Percentiles rank a stretch among this genome's conserved stretches.
phyloP scores from a whole-genome alignment of 768 basidiomycete genomes.

The Lactifluus echinatus region DNA sequence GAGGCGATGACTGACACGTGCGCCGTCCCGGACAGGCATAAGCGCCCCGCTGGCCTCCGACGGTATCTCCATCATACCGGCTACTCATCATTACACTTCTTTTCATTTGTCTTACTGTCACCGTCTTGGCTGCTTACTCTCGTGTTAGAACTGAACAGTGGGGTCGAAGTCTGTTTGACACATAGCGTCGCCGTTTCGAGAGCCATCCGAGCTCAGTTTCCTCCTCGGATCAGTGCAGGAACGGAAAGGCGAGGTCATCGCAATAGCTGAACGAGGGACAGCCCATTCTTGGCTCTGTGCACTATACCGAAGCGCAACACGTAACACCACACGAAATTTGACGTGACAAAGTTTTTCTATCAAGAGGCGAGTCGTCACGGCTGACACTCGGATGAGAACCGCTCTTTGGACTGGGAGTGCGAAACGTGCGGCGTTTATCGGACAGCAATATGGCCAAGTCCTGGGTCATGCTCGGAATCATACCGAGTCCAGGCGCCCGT shows the following conservation, averaged over 20 bases:
- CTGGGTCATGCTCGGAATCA: slow-evolving; percentile 3
- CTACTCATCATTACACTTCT: background rate
- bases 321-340: slow-evolving; percentile 13
- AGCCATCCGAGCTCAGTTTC: background rate
- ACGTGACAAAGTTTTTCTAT: slow-evolving; percentile 7
- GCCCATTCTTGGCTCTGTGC: slow-evolving; percentile 5
- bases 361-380: background rate
- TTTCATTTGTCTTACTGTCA: too few relatives aligned
- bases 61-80: slow-evolving; percentile 7
- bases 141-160: too few relatives aligned
- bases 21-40: background rate
- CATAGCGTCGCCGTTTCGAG: slow-evolving; percentile 8
- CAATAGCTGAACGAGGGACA: background rate
- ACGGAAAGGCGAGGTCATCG: background rate
- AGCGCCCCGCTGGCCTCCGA: background rate
- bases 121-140: too few relatives aligned
- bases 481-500: slow-evolving; percentile 9
- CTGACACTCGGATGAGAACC: slow-evolving; percentile 10
- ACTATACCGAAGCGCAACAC: slow-evolving; percentile 10
- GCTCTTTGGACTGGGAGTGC: slow-evolving; percentile 4
- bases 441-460: slow-evolving; percentile 1
- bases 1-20: slow-evolving; percentile 7
- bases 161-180: background rate
- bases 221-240: slow-evolving; percentile 13
- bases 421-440: slow-evolving; percentile 8